phyloP scores from a whole-genome alignment of 2,329 filamentous ascomycete species.

The Didymella pinodella region DNA sequence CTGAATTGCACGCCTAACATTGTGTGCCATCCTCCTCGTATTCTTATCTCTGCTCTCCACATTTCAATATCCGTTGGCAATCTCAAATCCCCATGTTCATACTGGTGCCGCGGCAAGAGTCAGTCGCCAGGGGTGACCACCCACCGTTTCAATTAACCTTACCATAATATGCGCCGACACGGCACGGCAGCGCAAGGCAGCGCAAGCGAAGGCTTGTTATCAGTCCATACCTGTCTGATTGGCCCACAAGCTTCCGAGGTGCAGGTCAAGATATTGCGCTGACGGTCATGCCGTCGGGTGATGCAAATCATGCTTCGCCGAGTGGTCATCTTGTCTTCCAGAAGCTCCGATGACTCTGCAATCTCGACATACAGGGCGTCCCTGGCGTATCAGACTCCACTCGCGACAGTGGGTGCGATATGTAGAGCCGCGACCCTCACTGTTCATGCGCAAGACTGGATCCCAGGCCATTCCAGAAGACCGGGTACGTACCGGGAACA shows the following conservation, averaged over 20 bases:
- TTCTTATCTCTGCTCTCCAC: conserved; percentile 21
- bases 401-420: neutral
- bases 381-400: neutral
- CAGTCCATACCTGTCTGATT: neutral
- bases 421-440: neutral
- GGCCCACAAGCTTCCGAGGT: neutral
- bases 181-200: conserved; percentile 17
- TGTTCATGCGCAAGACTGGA: conserved; percentile 13
- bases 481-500: conserved; percentile 8
- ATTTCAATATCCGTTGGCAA: conserved; percentile 3
- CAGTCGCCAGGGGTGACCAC: conserved; percentile 3
- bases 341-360: conserved; percentile 4
- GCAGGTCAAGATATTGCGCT: neutral
- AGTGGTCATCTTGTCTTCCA: conserved; percentile 1
- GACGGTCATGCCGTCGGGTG: neutral
- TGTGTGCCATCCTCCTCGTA: conserved; percentile 6
- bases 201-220: conserved; percentile 19
- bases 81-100: conserved; percentile 8
- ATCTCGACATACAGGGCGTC: conserved; percentile 13
- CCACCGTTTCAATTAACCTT: conserved; percentile 9
- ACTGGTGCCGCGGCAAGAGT: neutral
- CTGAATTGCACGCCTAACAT: conserved; percentile 4
- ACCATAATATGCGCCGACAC: conserved; percentile 4
- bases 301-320: neutral
- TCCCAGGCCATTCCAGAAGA: conserved; percentile 3